Percentiles rank a stretch among this genome's conserved stretches.
phyloP scores from a whole-genome alignment of 179 eudicot genomes.

The Beta macrorhiza region DNA sequence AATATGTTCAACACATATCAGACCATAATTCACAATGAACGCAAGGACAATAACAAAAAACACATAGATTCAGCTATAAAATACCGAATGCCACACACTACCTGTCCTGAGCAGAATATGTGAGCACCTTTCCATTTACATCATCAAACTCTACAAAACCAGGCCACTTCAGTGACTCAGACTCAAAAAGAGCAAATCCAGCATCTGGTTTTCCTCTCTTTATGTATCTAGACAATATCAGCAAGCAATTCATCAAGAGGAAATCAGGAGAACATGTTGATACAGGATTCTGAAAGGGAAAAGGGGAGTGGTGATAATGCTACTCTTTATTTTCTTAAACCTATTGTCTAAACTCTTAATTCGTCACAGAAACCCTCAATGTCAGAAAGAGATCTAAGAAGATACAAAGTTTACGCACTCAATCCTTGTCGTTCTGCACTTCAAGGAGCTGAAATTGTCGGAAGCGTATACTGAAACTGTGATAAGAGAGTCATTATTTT shows the following conservation, averaged over 20 bases:
- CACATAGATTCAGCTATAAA: not conserved
- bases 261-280: not conserved
- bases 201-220: slow-evolving; percentile 87
- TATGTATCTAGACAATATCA: slow-evolving; percentile 52
- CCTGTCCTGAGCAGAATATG: slow-evolving; percentile 97
- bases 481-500: slow-evolving; percentile 88
- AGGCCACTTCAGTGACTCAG: slow-evolving; percentile 91
- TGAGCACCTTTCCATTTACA: slow-evolving; percentile 92
- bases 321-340: not conserved
- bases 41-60: not conserved
- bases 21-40: not conserved
- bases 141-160: slow-evolving; percentile 98
- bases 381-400: not conserved
- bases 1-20: slow-evolving; percentile 19
- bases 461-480: slow-evolving; percentile 92
- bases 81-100: slow-evolving; percentile 16
- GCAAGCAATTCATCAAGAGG: not conserved
- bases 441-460: slow-evolving; percentile 86
- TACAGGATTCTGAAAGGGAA: not conserved
- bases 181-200: slow-evolving; percentile 87
- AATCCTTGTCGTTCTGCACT: slow-evolving; percentile 87
- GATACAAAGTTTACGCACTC: slow-evolving; percentile 51
- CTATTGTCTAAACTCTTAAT: not conserved
- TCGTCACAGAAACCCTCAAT: not conserved
- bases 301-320: not conserved